phyloP scores from a whole-genome alignment of 2,329 filamentous ascomycete species.

The Trichoderma sp. region DNA sequence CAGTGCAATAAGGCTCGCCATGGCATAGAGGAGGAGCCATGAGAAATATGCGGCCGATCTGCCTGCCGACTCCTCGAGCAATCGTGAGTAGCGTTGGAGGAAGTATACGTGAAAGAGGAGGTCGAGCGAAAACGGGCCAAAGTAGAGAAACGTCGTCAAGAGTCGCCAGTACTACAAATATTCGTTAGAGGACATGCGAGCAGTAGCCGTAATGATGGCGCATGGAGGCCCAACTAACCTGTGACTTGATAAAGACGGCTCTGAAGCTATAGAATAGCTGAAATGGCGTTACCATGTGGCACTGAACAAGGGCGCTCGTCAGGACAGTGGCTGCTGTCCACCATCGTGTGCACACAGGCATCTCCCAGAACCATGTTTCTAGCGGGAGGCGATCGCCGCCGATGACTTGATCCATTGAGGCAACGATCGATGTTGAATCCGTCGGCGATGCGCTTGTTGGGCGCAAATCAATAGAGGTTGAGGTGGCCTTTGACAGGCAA shows the following conservation, averaged over 20 bases:
- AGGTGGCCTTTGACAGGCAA: slow-evolving; percentile 9
- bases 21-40: slow-evolving; percentile 87
- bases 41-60: slow-evolving; percentile 90
- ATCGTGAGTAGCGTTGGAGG: slow-evolving; percentile 89
- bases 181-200: slow-evolving; percentile 14
- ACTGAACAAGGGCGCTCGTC: slow-evolving; percentile 87
- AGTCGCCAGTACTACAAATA: slow-evolving; percentile 82
- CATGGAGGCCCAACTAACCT: slow-evolving; percentile 55
- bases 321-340: slow-evolving; percentile 93
- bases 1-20: slow-evolving; percentile 71
- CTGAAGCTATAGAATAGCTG: slow-evolving; percentile 97
- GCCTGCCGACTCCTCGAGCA: slow-evolving; percentile 92
- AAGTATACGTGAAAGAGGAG: slow-evolving; percentile 98
- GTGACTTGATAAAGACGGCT: slow-evolving; percentile 84
- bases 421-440: neutral
- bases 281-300: slow-evolving; percentile 85
- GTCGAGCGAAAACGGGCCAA: slow-evolving; percentile 89
- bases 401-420: slow-evolving; percentile 57
- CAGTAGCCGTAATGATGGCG: neutral
- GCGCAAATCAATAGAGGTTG: neutral
- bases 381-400: slow-evolving; percentile 69
- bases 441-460: neutral
- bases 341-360: slow-evolving; percentile 92
- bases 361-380: slow-evolving; percentile 98
- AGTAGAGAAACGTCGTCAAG: slow-evolving; percentile 95